Conservation (phyloP, 768 basidiomycete species). For the Lentinula guzmanii region DNA sequence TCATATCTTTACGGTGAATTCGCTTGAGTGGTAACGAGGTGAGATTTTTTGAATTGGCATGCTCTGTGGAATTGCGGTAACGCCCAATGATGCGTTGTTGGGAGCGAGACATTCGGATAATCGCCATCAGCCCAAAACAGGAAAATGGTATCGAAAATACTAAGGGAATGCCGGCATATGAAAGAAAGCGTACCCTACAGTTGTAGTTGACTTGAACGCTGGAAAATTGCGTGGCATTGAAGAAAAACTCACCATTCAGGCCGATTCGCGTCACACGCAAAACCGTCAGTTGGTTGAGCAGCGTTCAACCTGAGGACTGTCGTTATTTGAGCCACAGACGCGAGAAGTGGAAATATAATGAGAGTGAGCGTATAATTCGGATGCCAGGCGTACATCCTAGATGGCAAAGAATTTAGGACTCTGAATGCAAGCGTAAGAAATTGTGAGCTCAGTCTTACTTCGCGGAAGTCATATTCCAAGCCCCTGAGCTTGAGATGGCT, state of each 20-base stretch:
- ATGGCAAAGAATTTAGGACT: background rate
- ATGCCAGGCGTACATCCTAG: conserved; percentile 47
- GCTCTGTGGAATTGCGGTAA: background rate
- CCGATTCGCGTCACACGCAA: conserved; percentile 55
- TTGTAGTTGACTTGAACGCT: background rate
- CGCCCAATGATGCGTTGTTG: conserved; percentile 16
- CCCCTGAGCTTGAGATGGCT: conserved; percentile 35
- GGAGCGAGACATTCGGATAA: conserved; percentile 26
- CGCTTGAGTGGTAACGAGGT: conserved; percentile 14
- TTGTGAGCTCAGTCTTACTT: conserved; percentile 18
- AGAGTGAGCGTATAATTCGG: conserved; percentile 36
- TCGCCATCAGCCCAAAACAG: conserved; percentile 39
- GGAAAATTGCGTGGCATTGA: background rate
- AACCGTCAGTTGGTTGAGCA: conserved; percentile 39
- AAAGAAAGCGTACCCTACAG: conserved; percentile 56
- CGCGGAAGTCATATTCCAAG: conserved; percentile 26
- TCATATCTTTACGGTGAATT: conserved; percentile 3
- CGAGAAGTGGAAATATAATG: conserved; percentile 40
- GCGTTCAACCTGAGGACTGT: conserved; percentile 38
- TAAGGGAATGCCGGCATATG: conserved; percentile 54
- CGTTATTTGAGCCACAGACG: conserved; percentile 34
- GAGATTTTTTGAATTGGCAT: background rate
- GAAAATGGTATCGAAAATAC: conserved; percentile 46
- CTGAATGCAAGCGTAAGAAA: background rate
- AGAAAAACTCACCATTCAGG: conserved; percentile 46